These are phyloP conservation scores for Chrysosporium queenslandicum DNA, from an alignment of 2,329 filamentous ascomycete species.

Conservation along the genomic window DNA sequence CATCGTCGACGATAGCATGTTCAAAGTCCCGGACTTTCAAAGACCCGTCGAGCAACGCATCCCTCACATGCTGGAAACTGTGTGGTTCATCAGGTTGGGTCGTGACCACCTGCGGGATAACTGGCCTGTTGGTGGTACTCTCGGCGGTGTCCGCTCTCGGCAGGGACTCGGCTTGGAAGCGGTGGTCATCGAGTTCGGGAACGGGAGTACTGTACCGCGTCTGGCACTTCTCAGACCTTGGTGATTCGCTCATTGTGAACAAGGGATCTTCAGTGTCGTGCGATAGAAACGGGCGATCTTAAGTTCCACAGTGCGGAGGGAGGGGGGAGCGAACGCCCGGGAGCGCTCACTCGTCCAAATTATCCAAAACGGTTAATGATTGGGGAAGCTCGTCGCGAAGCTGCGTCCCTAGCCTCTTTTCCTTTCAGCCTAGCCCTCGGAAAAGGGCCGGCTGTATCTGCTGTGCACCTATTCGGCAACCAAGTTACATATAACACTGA, in stretches of 20 bases:
- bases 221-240: constrained; percentile 55
- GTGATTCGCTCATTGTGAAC: constrained; percentile 41
- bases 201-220: constrained; percentile 55
- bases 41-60: constrained; percentile 35
- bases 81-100: constrained; percentile 42
- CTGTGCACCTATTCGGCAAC: constrained; percentile 25
- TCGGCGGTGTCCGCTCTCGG: constrained; percentile 28
- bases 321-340: constrained; percentile 13
- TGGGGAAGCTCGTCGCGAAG: too few relatives aligned
- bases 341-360: constrained; percentile 13
- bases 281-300: neutral
- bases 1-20: constrained; percentile 64
- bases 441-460: constrained; percentile 34
- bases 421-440: constrained; percentile 35
- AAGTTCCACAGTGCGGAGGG: constrained; percentile 1
- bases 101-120: constrained; percentile 39
- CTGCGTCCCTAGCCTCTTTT: constrained; percentile 23
- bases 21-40: constrained; percentile 71
- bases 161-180: constrained; percentile 40
- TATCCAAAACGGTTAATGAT: constrained; percentile 13
- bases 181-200: constrained; percentile 73
- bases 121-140: constrained; percentile 28
- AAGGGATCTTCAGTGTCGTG: neutral
- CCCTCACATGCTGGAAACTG: constrained; percentile 39
- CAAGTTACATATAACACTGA: constrained; percentile 26